These are phyloP conservation scores for Acanthamoeba healyi DNA, from an alignment of 208 protist genomes.

Conservation along the genomic window DNA sequence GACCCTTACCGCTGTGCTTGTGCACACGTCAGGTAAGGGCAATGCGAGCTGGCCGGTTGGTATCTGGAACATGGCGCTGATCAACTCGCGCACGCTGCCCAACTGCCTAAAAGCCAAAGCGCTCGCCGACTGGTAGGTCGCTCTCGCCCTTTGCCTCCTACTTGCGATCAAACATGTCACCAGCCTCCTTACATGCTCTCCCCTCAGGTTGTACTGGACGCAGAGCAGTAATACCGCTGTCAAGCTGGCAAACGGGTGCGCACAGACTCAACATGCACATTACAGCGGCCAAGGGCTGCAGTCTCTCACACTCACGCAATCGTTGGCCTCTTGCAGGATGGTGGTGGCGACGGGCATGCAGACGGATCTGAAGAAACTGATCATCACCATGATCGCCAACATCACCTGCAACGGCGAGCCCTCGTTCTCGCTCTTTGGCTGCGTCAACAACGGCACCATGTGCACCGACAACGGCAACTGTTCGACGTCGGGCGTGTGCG, in stretches of 20 bases:
- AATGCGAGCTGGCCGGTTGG: slow-evolving; percentile 35
- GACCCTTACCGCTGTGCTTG: neutral
- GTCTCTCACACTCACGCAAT: neutral
- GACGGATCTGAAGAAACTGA: neutral
- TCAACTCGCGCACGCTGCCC: neutral
- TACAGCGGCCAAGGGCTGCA: too few relatives aligned
- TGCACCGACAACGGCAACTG: slow-evolving; percentile 62
- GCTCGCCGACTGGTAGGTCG: slow-evolving; percentile 53
- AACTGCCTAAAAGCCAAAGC: slow-evolving; percentile 23
- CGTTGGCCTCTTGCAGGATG: neutral
- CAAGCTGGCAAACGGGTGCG: neutral
- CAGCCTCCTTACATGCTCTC: too few relatives aligned
- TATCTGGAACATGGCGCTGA: neutral
- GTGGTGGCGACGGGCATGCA: neutral
- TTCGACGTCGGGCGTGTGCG: neutral
- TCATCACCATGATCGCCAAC: slow-evolving; percentile 24
- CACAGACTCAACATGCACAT: neutral
- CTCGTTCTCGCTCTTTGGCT: slow-evolving; percentile 21
- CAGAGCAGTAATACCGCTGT: neutral
- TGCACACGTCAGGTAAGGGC: neutral
- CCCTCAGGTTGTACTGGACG: slow-evolving; percentile 43
- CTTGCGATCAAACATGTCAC: too few relatives aligned
- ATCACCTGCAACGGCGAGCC: slow-evolving; percentile 40
- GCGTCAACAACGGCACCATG: slow-evolving; percentile 7
- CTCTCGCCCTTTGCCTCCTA: too few relatives aligned